These are phyloP conservation scores for Eimeria nieschulzi DNA, from an alignment of 169 alveolate species.

Conservation along the genomic window DNA sequence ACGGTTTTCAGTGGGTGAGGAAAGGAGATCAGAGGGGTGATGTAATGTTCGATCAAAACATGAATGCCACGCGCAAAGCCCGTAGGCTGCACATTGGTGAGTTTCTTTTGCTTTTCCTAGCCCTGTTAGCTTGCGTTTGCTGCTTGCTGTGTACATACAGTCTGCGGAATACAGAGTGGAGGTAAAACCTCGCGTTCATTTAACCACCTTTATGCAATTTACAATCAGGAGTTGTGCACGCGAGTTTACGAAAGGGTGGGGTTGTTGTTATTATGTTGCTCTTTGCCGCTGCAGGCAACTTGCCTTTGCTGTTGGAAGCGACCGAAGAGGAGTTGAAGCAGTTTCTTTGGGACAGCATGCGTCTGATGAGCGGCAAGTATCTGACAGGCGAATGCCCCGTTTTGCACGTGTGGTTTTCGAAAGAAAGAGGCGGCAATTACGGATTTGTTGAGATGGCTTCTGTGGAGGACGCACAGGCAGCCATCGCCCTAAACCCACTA, in stretches of 20 bases:
- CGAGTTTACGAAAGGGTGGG: background rate
- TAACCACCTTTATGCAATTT: no score
- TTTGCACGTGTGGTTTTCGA: slow-evolving; percentile 70
- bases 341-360: slow-evolving; percentile 57
- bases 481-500: slow-evolving; percentile 40
- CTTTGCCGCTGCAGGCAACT: slow-evolving; percentile 32
- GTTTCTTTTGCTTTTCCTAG: background rate
- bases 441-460: slow-evolving; percentile 73
- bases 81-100: slow-evolving; percentile 72
- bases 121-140: background rate
- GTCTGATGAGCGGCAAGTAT: background rate
- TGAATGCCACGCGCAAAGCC: slow-evolving; percentile 71
- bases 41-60: slow-evolving; percentile 27
- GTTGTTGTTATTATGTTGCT: background rate
- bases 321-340: slow-evolving; percentile 67
- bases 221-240: background rate
- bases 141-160: background rate
- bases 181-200: no score
- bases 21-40: slow-evolving; percentile 29
- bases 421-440: slow-evolving; percentile 70
- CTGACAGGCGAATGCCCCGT: slow-evolving; percentile 58
- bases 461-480: slow-evolving; percentile 69
- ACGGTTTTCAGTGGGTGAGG: slow-evolving; percentile 73
- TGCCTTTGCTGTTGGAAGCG: slow-evolving; percentile 61
- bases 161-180: background rate